phyloP scores from a whole-genome alignment of 2,329 filamentous ascomycete species.

The Penicillium nordicum region DNA sequence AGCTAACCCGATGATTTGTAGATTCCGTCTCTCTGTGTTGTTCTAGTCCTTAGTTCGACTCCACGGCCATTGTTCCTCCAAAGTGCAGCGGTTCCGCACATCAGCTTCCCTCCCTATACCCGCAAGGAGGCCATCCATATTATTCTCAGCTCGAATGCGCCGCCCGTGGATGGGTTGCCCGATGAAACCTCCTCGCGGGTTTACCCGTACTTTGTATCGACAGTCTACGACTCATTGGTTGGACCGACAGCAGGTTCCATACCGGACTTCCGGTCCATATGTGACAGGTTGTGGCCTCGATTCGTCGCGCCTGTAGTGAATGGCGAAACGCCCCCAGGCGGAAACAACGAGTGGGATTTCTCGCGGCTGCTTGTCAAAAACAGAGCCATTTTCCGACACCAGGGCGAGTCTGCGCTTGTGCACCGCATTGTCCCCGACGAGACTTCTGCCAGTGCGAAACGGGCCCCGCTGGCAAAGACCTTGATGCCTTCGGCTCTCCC shows the following conservation, averaged over 20 bases:
- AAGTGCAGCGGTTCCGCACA: constrained; percentile 65
- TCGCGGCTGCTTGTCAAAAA: constrained; percentile 68
- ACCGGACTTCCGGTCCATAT: constrained; percentile 66
- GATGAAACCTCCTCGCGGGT: constrained; percentile 32
- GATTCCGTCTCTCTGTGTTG: constrained; percentile 73
- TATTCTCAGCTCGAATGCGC: constrained; percentile 56
- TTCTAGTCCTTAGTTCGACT: constrained; percentile 69
- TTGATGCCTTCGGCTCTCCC: constrained; percentile 33
- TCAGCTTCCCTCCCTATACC: constrained; percentile 81
- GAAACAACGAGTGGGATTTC: constrained; percentile 68
- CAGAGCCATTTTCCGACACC: constrained; percentile 44
- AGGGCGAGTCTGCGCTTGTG: constrained; percentile 45
- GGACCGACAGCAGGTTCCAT: constrained; percentile 78
- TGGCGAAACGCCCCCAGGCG: constrained; percentile 52
- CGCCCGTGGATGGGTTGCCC: constrained; percentile 31
- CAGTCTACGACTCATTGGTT: constrained; percentile 82
- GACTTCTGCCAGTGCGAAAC: constrained; percentile 10
- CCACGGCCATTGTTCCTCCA: constrained; percentile 69
- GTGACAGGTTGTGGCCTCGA: constrained; percentile 73
- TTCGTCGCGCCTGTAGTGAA: constrained; percentile 76
- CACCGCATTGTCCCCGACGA: constrained; percentile 40
- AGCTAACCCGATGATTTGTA: constrained; percentile 35
- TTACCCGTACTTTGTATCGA: constrained; percentile 69
- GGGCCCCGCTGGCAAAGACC: constrained; percentile 21
- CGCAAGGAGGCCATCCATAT: constrained; percentile 77